Evolutionary conservation across 2,329 filamentous ascomycete species (phyloP).

Genomic region (Ophiostoma piceae): DNA sequence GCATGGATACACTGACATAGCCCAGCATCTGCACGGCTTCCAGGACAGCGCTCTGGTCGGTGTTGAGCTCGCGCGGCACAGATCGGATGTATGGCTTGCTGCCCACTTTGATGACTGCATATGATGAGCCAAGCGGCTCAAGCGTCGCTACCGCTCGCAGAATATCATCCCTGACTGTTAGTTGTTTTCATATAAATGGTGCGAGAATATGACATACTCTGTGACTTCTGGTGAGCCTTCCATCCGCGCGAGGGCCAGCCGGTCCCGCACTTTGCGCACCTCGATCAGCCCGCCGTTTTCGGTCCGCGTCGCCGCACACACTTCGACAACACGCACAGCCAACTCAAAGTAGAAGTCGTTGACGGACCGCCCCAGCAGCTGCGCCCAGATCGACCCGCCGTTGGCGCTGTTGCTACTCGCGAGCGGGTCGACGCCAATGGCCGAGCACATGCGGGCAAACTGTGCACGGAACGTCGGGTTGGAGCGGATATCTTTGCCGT

Average conservation of each 20-base stretch:
- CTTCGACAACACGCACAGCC: conserved; percentile 89
- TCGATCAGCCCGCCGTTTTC: conserved; percentile 93
- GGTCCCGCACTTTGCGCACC: conserved; percentile 71
- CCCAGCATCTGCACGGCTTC: conserved; percentile 87
- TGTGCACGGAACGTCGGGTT: conserved; percentile 93
- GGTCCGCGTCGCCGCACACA: conserved; percentile 76
- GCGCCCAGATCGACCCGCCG: conserved; percentile 76
- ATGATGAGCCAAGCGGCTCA: conserved; percentile 80
- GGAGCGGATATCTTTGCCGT: conserved; percentile 91
- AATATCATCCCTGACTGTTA: conserved; percentile 69
- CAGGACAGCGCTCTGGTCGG: conserved; percentile 84
- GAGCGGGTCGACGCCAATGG: conserved; percentile 92
- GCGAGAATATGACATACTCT: conserved; percentile 49
- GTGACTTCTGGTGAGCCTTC: conserved; percentile 75
- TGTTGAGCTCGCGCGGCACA: conserved; percentile 90
- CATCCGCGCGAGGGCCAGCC: conserved; percentile 65
- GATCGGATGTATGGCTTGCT: conserved; percentile 83
- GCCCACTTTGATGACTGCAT: conserved; percentile 78
- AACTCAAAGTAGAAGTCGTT: conserved; percentile 99
- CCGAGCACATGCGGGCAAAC: conserved; percentile 96
- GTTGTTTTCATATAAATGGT: background rate
- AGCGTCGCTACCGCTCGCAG: conserved; percentile 82
- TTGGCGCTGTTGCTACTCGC: conserved; percentile 56
- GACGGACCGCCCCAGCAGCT: conserved; percentile 83
- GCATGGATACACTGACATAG: conserved; percentile 83